phyloP scores from a whole-genome alignment of 768 basidiomycete species.

The Pleurotus tuoliensis region DNA sequence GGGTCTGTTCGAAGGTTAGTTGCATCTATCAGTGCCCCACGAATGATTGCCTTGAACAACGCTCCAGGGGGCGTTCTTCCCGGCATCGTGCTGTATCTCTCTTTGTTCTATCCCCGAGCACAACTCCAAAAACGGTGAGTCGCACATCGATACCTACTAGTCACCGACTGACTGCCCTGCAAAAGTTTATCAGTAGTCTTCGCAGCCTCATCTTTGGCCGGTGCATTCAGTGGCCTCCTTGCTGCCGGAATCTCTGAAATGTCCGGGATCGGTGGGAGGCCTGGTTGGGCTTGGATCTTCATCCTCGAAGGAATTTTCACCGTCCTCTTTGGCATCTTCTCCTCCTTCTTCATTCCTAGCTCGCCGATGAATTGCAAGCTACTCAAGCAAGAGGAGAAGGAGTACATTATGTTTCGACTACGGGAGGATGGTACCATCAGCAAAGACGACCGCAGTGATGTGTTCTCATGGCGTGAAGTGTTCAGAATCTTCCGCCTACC shows the following conservation, averaged over 20 bases:
- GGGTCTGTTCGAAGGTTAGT: conserved; percentile 41
- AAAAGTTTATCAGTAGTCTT: conserved; percentile 29
- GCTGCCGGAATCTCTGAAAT: conserved; percentile 51
- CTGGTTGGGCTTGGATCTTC: conserved; percentile 63
- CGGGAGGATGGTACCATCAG: conserved; percentile 21
- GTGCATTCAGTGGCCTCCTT: conserved; percentile 57
- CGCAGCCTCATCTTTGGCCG: conserved; percentile 32
- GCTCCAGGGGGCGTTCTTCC: conserved; percentile 26
- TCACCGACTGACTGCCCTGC: conserved; percentile 42
- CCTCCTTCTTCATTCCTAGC: conserved; percentile 38
- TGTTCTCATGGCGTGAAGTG: conserved; percentile 37
- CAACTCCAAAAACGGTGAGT: conserved; percentile 29
- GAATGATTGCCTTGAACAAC: conserved; percentile 5
- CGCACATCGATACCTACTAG: conserved; percentile 29
- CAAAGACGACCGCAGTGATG: conserved; percentile 20
- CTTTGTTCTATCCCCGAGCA: conserved; percentile 29
- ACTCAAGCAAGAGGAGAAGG: conserved; percentile 31
- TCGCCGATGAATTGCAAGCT: conserved; percentile 32
- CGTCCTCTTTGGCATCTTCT: conserved; percentile 34
- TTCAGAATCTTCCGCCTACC: conserved; percentile 24
- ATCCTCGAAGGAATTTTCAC: conserved; percentile 48
- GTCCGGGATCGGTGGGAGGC: conserved; percentile 36
- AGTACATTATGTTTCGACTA: conserved; percentile 38
- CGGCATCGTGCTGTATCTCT: conserved; percentile 29
- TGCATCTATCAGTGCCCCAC: conserved; percentile 7